These are phyloP conservation scores for Nymphaea thermarum DNA, from an alignment of 164 flowering plant species.

Conservation along the genomic window DNA sequence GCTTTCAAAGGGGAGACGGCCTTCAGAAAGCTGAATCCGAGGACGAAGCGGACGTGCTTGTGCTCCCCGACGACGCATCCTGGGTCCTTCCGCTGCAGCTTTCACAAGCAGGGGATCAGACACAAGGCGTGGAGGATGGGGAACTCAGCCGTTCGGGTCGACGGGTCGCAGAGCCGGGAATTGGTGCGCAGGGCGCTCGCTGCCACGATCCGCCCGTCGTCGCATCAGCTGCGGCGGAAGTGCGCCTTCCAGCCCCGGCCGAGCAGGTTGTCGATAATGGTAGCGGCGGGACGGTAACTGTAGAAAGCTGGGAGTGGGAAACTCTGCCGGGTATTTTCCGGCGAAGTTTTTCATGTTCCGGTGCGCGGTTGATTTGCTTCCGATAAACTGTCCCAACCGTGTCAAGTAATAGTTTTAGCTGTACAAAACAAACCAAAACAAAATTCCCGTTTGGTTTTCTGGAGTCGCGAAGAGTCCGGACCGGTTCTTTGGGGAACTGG, in stretches of 20 bases:
- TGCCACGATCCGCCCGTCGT: constrained; percentile 74
- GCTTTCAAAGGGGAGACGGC: too few species aligned
- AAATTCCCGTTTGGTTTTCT: too few species aligned
- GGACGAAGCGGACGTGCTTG: constrained; percentile 21
- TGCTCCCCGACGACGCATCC: constrained; percentile 64
- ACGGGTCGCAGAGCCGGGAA: constrained; percentile 73
- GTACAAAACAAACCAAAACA: too few species aligned
- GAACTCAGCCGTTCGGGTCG: constrained; percentile 85
- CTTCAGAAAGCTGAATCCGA: neutral
- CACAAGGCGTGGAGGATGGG: constrained; percentile 49
- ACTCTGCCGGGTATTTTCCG: too few species aligned
- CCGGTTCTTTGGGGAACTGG: too few species aligned
- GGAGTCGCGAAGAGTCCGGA: too few species aligned
- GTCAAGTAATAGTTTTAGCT: too few species aligned
- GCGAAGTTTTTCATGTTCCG: too few species aligned
- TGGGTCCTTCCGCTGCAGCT: constrained; percentile 61
- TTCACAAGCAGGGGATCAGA: constrained; percentile 31
- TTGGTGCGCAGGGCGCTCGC: constrained; percentile 59
- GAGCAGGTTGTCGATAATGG: constrained; percentile 62
- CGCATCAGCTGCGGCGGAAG: constrained; percentile 63
- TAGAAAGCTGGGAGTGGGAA: too few species aligned
- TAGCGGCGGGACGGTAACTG: too few species aligned
- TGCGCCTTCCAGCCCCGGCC: constrained; percentile 52
- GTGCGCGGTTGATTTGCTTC: too few species aligned
- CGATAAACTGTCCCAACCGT: too few species aligned